Evolutionary conservation across 768 basidiomycete genomes (phyloP).

Genomic region (Tephrocybe sp.): DNA sequence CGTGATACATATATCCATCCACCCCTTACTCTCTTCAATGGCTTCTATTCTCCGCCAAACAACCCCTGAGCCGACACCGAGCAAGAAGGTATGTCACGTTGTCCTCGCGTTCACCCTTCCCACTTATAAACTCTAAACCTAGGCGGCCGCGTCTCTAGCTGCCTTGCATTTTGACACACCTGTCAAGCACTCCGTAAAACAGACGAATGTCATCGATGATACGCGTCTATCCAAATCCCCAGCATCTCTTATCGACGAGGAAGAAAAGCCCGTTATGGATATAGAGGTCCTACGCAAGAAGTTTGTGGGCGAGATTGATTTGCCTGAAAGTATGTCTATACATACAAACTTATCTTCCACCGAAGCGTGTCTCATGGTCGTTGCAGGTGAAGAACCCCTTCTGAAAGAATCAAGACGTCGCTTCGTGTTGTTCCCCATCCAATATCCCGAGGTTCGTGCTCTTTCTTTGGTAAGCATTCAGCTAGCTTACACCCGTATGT

Average conservation of each 20-base stretch:
- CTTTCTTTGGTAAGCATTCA: background rate
- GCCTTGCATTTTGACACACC: slow-evolving; percentile 36
- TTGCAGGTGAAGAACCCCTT: slow-evolving; percentile 71
- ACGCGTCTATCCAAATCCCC: slow-evolving; percentile 18
- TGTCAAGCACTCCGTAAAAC: slow-evolving; percentile 5
- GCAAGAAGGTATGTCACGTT: slow-evolving; percentile 43
- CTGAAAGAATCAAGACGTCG: slow-evolving; percentile 73
- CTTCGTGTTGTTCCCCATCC: slow-evolving; percentile 92
- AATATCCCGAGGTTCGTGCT: slow-evolving; percentile 76
- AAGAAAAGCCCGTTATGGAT: slow-evolving; percentile 10
- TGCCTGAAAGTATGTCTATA: slow-evolving; percentile 55
- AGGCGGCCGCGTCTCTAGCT: slow-evolving; percentile 46
- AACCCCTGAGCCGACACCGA: slow-evolving; percentile 41
- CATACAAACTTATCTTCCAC: background rate
- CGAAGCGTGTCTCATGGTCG: slow-evolving; percentile 11
- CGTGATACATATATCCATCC: background rate
- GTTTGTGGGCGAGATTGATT: slow-evolving; percentile 70
- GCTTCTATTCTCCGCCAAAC: slow-evolving; percentile 24
- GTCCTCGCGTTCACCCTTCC: slow-evolving; percentile 6
- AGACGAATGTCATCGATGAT: slow-evolving; percentile 14
- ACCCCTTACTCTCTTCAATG: slow-evolving; percentile 26
- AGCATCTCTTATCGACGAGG: slow-evolving; percentile 14
- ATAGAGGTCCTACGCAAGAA: slow-evolving; percentile 32
- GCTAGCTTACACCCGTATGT: background rate
- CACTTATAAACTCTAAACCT: slow-evolving; percentile 4